Evolutionary conservation across 2,329 filamentous ascomycete species (phyloP).

Genomic region (Ceratocystis alfenasii): DNA sequence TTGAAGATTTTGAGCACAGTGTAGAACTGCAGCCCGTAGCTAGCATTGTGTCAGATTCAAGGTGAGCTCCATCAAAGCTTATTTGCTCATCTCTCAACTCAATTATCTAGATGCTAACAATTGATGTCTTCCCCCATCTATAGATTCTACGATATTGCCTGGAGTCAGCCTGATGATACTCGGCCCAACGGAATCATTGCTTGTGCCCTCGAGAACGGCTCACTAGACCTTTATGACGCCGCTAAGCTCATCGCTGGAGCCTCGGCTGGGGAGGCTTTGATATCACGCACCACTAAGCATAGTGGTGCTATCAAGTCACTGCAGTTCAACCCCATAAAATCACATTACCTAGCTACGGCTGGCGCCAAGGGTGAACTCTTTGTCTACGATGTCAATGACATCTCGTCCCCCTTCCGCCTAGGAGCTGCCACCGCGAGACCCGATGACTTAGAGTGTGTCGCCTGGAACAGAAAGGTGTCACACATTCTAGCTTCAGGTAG

Average conservation of each 20-base stretch:
- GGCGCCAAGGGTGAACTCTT: conserved; percentile 93
- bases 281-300: conserved; percentile 81
- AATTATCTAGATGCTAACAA: neutral
- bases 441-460: conserved; percentile 89
- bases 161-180: conserved; percentile 70
- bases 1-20: conserved; percentile 63
- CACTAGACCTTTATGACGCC: conserved; percentile 87
- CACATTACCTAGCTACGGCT: conserved; percentile 82
- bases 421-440: conserved; percentile 79
- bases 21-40: conserved; percentile 76
- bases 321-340: conserved; percentile 89
- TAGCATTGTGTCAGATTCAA: conserved; percentile 77
- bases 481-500: conserved; percentile 94
- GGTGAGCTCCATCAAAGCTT: conserved; percentile 41
- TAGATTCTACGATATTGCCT: conserved; percentile 95
- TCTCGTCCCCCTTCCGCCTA: conserved; percentile 74
- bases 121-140: neutral
- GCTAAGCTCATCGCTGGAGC: conserved; percentile 49
- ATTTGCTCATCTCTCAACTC: neutral
- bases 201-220: conserved; percentile 87
- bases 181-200: conserved; percentile 82
- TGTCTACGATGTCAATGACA: conserved; percentile 87
- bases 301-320: conserved; percentile 84
- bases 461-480: conserved; percentile 97
- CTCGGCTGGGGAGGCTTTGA: conserved; percentile 51